Evolutionary conservation across 768 basidiomycete genomes (phyloP), one percentile per base, ranked within the genome.

Genomic region (Fomitopsis serialis): DNA sequence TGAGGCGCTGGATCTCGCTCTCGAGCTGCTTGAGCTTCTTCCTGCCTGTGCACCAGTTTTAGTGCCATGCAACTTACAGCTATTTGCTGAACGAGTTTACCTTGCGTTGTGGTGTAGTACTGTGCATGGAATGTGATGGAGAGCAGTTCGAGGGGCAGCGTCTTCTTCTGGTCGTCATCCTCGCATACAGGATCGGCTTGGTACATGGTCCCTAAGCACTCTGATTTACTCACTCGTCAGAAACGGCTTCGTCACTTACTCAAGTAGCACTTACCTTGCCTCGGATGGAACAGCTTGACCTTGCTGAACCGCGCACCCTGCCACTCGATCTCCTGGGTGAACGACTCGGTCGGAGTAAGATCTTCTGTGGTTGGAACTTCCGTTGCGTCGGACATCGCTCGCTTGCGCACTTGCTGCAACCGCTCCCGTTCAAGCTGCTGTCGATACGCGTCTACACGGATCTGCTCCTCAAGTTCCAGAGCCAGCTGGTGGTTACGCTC

Each of bases 111-210:
- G 1, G 73, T 71, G 62, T 92, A 92, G 62, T 92, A 90, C 19
- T 75, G 73, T 1, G 85, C 77, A 45, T 78, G 73, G 60, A 93
- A 92, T 17, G 75, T 75, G 22, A 89, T 74, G 5, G 81, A 70
- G 60, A 84, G 78, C 10, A 92, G 71, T 60, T 91, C 89, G 4
- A 93, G 72, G 23, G 84, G 81, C 15, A 81, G 67, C 2, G 77
- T 75, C n/a, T 71, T 71, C 54, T 77, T 71, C 15, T 79, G 71
- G 56, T 85, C 80, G 54, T 53, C 48, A 46, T 54, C 55, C 3
- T 90, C 87, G 61, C 81, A 81, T 15, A 92, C 68, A 8, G 90
- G 89, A 55, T 90, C 88, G 0, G 87, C 89, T 51, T 82, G 73
- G 67, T 86, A 91, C 0, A 80, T 72, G 10, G 78, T 82, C 1